These are phyloP conservation scores for Dispira simplex DNA, from an alignment of 192 early-diverging fungal genomes.

Conservation along the genomic window DNA sequence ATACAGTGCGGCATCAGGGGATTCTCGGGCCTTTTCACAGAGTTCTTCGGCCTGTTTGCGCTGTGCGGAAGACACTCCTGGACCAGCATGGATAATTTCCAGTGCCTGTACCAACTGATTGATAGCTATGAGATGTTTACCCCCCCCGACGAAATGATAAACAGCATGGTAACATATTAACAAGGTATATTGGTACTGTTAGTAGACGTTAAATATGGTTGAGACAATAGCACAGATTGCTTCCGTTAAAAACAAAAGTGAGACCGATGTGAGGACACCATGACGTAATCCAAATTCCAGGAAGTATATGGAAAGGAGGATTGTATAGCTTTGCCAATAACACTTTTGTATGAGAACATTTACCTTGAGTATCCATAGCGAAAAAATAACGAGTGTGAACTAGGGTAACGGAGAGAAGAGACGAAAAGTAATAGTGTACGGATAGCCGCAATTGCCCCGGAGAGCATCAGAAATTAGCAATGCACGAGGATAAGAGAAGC, in stretches of 20 bases:
- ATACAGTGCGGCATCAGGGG: conserved; percentile 25
- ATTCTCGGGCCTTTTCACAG: conserved; percentile 2
- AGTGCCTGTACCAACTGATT: conserved; percentile 2
- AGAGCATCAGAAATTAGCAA: no score
- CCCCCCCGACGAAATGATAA: not conserved
- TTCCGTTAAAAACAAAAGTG: not conserved
- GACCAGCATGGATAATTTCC: conserved; percentile 4
- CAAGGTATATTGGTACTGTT: not conserved
- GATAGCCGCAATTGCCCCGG: no score
- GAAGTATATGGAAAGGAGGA: no score
- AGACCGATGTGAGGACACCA: not conserved
- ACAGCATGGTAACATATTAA: not conserved
- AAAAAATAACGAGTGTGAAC: no score
- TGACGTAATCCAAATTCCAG: not conserved
- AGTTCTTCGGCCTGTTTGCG: not conserved
- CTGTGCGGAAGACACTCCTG: not conserved
- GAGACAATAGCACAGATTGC: not conserved
- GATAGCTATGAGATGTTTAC: not conserved
- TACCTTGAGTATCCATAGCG: no score
- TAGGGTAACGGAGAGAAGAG: no score
- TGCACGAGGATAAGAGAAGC: no score
- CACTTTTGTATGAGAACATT: no score
- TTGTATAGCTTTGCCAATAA: no score
- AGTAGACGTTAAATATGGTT: not conserved
- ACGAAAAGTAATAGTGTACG: no score